A percentile compares a stretch with the other conserved stretches of the same genome.
Conservation (phyloP, 1,139 yeast genomes). For the Kodamaea sp. region DNA sequence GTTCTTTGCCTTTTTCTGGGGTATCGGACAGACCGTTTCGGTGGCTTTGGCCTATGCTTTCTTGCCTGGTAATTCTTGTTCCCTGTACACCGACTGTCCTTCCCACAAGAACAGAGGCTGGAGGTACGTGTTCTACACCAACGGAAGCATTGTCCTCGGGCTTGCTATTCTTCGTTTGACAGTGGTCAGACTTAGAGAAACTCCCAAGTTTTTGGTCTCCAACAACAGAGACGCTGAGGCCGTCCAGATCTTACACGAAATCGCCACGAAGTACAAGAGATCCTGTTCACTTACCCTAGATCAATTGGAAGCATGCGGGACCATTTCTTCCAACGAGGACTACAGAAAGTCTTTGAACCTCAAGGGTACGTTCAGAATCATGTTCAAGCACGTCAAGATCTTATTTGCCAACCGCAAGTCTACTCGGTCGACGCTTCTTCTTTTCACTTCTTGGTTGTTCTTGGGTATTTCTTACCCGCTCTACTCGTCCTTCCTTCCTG, state of each 20-base stretch:
- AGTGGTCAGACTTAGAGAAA: conserved; percentile 30
- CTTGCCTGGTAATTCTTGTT: conserved; percentile 31
- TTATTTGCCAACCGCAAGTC: conserved; percentile 30
- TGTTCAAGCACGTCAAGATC: conserved; percentile 23
- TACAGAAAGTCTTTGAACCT: conserved; percentile 17
- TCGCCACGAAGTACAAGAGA: conserved; percentile 32
- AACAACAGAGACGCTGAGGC: conserved; percentile 39
- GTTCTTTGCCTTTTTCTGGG: conserved; percentile 40
- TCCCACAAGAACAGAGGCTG: conserved; percentile 34
- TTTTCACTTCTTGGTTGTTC: conserved; percentile 37
- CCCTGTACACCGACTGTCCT: conserved; percentile 30
- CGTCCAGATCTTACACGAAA: conserved; percentile 25
- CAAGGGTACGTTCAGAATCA: conserved; percentile 15
- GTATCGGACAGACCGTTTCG: conserved; percentile 36
- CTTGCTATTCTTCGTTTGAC: conserved; percentile 35
- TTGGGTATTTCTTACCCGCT: conserved; percentile 43
- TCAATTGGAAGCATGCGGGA: conserved; percentile 30
- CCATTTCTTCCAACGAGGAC: conserved; percentile 19
- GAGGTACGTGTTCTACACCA: conserved; percentile 38
- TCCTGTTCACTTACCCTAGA: conserved; percentile 31
- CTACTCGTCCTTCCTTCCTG: conserved; percentile 40
- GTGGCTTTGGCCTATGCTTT: conserved; percentile 35
- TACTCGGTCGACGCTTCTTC: conserved; percentile 28
- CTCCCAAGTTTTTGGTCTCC: conserved; percentile 37
- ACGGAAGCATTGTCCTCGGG: conserved; percentile 31